Percentiles rank a stretch among this genome's conserved stretches.
These are phyloP conservation scores for Baudoinia panamericana DNA, from an alignment of 495 filamentous ascomycete genomes.

Conservation along the genomic window DNA sequence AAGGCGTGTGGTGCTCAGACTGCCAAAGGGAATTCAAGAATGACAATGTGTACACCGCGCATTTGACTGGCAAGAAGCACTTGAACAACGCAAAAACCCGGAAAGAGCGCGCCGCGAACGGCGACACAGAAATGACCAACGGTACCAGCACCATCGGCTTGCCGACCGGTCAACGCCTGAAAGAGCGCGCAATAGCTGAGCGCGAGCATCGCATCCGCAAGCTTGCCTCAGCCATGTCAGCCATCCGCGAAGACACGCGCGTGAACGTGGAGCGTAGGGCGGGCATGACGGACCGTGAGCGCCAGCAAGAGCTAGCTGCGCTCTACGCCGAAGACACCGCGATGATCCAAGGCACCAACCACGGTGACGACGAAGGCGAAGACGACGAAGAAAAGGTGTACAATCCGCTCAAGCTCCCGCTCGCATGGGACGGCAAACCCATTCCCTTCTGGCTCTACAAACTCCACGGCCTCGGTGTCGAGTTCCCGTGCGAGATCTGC, in stretches of 20 bases:
- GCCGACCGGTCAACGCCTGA: slow-evolving; percentile 45
- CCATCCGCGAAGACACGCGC: slow-evolving; percentile 68
- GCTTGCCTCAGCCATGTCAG: slow-evolving; percentile 60
- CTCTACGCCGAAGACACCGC: slow-evolving; percentile 49
- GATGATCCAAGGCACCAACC: slow-evolving; percentile 18
- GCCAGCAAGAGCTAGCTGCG: slow-evolving; percentile 82
- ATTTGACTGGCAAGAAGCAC: slow-evolving; percentile 85
- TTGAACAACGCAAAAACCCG: slow-evolving; percentile 59
- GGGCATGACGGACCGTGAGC: slow-evolving; percentile 90
- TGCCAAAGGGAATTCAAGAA: slow-evolving; percentile 94
- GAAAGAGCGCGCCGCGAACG: slow-evolving; percentile 21
- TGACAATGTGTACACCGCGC: slow-evolving; percentile 81
- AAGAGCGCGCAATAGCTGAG: slow-evolving; percentile 83
- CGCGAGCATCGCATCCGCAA: slow-evolving; percentile 72
- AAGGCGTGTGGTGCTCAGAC: slow-evolving; percentile 72
- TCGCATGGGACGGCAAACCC: slow-evolving; percentile 96
- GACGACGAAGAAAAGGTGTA: slow-evolving; percentile 73
- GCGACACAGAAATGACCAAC: slow-evolving; percentile 20
- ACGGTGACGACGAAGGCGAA: slow-evolving; percentile 37
- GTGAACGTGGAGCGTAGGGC: slow-evolving; percentile 90
- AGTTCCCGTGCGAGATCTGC: slow-evolving; percentile 91
- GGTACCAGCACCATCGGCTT: slow-evolving; percentile 1
- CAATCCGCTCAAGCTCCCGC: slow-evolving; percentile 88
- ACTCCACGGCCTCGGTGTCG: slow-evolving; percentile 85
- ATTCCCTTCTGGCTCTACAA: slow-evolving; percentile 99